Percentiles rank a stretch among this genome's conserved stretches.
Evolutionary conservation across 1,139 yeast genomes (phyloP).

Genomic region (Pichia sp.): DNA sequence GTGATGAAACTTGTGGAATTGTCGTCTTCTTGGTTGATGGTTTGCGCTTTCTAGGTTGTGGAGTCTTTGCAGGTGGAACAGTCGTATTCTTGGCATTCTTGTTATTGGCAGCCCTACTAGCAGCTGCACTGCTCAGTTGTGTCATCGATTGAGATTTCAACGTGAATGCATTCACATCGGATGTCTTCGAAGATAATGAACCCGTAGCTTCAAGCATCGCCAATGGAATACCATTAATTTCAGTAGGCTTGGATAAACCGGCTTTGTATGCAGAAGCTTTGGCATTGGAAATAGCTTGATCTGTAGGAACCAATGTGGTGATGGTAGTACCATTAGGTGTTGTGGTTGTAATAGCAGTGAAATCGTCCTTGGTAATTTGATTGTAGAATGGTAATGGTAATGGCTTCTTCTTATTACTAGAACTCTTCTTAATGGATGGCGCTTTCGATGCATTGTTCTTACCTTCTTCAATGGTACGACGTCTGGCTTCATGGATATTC

Average conservation of each 20-base stretch:
- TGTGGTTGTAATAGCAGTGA: constrained; percentile 79
- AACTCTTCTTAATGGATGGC: constrained; percentile 9
- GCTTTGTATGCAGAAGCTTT: constrained; percentile 51
- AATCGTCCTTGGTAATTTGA: constrained; percentile 90
- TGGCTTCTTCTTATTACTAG: constrained; percentile 34
- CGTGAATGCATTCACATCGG: constrained; percentile 1
- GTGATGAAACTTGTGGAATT: not conserved
- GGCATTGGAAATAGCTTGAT: constrained; percentile 63
- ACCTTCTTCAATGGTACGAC: constrained; percentile 53
- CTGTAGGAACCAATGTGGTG: constrained; percentile 86
- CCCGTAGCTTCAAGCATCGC: constrained; percentile 84
- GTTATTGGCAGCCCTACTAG: not conserved
- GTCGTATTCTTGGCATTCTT: not conserved
- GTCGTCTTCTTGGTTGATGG: not conserved
- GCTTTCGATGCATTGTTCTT: constrained; percentile 15
- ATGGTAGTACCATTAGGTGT: constrained; percentile 93
- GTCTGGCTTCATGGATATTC: constrained; percentile 92
- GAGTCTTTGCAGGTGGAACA: not conserved
- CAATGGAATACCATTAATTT: constrained; percentile 78
- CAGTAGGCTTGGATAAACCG: constrained; percentile 54
- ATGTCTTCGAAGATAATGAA: constrained; percentile 37
- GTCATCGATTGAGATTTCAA: not conserved
- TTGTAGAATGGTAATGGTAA: constrained; percentile 90
- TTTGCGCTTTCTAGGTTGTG: not conserved
- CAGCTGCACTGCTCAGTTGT: constrained; percentile 1